phyloP scores from a whole-genome alignment of 805 yeast species.

The Yarrowia sp. region DNA sequence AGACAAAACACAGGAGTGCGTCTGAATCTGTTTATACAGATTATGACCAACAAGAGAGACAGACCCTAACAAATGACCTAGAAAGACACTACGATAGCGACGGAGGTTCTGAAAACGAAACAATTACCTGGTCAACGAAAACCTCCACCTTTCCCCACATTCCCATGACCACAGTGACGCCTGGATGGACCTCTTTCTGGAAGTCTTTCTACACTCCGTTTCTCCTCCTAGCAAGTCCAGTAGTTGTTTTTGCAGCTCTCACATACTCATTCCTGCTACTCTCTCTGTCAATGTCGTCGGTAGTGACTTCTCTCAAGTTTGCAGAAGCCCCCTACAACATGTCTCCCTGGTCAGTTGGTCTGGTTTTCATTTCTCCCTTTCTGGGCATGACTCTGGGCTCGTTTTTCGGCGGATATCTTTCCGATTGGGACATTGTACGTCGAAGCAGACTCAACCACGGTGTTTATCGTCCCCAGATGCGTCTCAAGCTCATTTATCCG shows the following conservation, averaged over 20 bases:
- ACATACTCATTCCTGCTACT: conserved; percentile 24
- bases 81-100: neutral
- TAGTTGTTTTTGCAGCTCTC: conserved; percentile 25
- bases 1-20: conserved; percentile 27
- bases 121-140: no score
- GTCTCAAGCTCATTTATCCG: conserved; percentile 24
- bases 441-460: conserved; percentile 26
- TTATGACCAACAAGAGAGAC: neutral
- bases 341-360: conserved; percentile 22
- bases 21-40: neutral
- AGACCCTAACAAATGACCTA: neutral
- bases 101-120: neutral
- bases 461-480: conserved; percentile 27
- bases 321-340: conserved; percentile 25
- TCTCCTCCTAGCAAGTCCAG: neutral
- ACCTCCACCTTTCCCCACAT: neutral
- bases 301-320: neutral
- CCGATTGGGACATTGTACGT: conserved; percentile 26
- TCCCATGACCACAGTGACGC: conserved; percentile 7
- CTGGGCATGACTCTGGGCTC: conserved; percentile 27
- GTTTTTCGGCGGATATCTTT: conserved; percentile 25
- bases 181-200: conserved; percentile 5
- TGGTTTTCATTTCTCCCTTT: conserved; percentile 25
- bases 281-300: conserved; percentile 22
- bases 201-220: conserved; percentile 18